Base-by-base conservation (phyloP, 495 filamentous ascomycete genomes). In the Penicillium steckii region DNA sequence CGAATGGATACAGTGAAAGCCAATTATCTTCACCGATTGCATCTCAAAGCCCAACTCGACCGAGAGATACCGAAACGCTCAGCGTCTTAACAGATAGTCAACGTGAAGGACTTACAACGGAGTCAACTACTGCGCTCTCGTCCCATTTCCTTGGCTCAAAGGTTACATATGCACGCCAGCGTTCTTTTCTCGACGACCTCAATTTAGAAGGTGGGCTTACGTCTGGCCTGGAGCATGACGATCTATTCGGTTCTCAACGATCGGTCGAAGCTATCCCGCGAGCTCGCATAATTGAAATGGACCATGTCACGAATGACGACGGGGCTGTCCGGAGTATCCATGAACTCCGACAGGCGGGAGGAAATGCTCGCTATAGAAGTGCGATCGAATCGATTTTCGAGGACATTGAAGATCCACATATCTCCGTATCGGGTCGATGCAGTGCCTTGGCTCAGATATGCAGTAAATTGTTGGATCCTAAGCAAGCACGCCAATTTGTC, bases 311-410 rank as follows among this genome's bases (percentile, higher is more conserved):
- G 24, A 63, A 76, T 23, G 79, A 78, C 22, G 73, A 77, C 37
- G 79, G 76, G 12, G 72, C 80, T 44, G 85, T 96, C 50, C 83
- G 87, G 43, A 94, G 85, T 55, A 88, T 97, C 27, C 91, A 97
- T 62, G 94, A 98, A 65, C 76, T 98, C 37, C 81, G 91, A 54
- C 87, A 90, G 56, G 85, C 90, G 32, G 94, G 94, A 7, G 85
- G 85, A 19, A 95, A 92, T 65, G 85, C 84, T 43, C 86, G 91
- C 17, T 91, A 95, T 50, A 70, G 85, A 6, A 84, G 90, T 56
- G 87, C 91, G 43, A 78, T 95, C 45, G 89, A 93, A 59, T 85
- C 89, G 44, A 75, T 95, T 8, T 77, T 96, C 51, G 90, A 95
- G 50, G 88, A 95, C 52, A 87, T 98, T 54, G 85, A 88, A 44